Conservation (phyloP, 768 basidiomycete genomes). For the Lepiota subincarnata region DNA sequence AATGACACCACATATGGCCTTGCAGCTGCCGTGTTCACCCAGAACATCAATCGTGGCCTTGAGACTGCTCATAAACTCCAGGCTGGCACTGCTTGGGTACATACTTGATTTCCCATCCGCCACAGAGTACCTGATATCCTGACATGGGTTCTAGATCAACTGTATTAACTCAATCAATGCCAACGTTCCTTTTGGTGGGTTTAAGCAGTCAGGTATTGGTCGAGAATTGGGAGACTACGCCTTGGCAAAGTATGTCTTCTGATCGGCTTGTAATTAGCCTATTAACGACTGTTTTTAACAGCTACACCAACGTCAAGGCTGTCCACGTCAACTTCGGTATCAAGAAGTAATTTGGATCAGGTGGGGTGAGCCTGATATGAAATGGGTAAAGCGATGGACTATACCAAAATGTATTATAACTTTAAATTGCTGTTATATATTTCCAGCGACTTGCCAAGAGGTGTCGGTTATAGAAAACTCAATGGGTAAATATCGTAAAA, state of each 20-base stretch:
- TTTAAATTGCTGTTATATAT: no score
- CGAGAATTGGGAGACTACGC: slow-evolving; percentile 81
- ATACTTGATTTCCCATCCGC: not conserved
- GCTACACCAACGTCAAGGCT: slow-evolving; percentile 66
- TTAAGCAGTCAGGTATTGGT: slow-evolving; percentile 80
- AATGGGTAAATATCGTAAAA: no score
- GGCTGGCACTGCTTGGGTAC: slow-evolving; percentile 77
- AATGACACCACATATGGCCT: slow-evolving; percentile 89
- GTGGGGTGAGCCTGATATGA: no score
- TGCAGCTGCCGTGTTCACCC: slow-evolving; percentile 82
- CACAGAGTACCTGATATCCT: not conserved
- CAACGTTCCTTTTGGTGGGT: slow-evolving; percentile 79
- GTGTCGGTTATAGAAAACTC: no score
- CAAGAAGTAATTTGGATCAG: slow-evolving; percentile 17
- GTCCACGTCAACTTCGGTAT: slow-evolving; percentile 60
- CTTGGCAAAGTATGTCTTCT: slow-evolving; percentile 44
- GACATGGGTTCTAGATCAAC: slow-evolving; percentile 34
- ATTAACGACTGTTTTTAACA: slow-evolving; percentile 19
- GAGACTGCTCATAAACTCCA: slow-evolving; percentile 68
- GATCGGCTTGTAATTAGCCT: not conserved
- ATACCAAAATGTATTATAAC: no score
- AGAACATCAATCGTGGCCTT: slow-evolving; percentile 72
- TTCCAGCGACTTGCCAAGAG: no score
- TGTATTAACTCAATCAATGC: slow-evolving; percentile 46
- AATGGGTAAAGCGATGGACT: no score